phyloP scores from a whole-genome alignment of 805 yeast genomes.

The Wickerhamomyces queroliae region DNA sequence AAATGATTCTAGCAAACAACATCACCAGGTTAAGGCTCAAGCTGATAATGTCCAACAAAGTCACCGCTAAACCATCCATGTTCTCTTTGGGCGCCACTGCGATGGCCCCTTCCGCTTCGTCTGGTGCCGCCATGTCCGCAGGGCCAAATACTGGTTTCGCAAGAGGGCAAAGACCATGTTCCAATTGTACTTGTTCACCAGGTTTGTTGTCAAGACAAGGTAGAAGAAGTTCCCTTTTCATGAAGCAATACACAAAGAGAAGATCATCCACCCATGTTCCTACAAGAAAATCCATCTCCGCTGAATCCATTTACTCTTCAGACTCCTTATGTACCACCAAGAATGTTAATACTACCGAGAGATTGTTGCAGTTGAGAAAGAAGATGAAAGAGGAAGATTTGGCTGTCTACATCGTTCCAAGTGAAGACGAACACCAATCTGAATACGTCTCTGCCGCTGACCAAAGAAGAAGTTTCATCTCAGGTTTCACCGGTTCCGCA shows the following conservation, averaged over 20 bases:
- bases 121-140: background rate
- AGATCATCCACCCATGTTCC: constrained; percentile 17
- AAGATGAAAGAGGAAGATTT: constrained; percentile 59
- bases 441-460: constrained; percentile 84
- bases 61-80: constrained; percentile 35
- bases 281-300: constrained; percentile 22
- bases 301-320: constrained; percentile 31
- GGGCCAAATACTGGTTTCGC: constrained; percentile 11
- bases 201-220: constrained; percentile 67
- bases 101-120: constrained; percentile 2
- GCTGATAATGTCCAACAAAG: constrained; percentile 25
- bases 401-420: constrained; percentile 72
- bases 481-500: constrained; percentile 91
- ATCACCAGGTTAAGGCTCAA: too few relatives aligned
- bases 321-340: constrained; percentile 31
- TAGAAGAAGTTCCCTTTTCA: constrained; percentile 50
- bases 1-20: too few relatives aligned
- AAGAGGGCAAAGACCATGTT: constrained; percentile 46
- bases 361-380: constrained; percentile 54
- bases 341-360: constrained; percentile 50
- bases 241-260: constrained; percentile 32
- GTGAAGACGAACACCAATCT: constrained; percentile 91
- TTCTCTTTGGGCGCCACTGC: constrained; percentile 24
- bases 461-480: constrained; percentile 74
- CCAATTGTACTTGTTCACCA: constrained; percentile 80